phyloP scores from a whole-genome alignment of 2,329 filamentous ascomycete species.

The Fusarium sp. region DNA sequence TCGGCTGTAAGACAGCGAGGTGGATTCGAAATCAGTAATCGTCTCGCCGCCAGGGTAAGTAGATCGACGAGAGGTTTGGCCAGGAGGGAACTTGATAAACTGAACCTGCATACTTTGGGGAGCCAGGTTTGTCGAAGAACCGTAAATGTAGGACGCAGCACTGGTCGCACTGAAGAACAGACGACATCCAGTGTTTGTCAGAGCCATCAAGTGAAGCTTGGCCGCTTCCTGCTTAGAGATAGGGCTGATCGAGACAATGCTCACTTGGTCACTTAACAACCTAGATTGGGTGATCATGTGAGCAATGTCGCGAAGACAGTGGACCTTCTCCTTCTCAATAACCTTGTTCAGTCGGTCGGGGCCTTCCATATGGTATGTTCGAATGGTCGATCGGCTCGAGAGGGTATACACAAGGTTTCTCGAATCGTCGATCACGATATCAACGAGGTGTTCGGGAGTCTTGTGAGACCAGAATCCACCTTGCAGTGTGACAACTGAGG shows the following conservation, averaged over 20 bases:
- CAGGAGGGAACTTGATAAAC: conserved; percentile 92
- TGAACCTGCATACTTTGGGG: conserved; percentile 98
- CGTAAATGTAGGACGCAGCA: conserved; percentile 73
- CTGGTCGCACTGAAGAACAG: conserved; percentile 92
- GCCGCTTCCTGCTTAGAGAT: conserved; percentile 83
- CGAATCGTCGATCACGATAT: conserved; percentile 89
- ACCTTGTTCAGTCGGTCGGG: conserved; percentile 69
- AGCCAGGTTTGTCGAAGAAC: conserved; percentile 68
- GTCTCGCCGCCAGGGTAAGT: conserved; percentile 51
- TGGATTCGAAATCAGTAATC: conserved; percentile 59
- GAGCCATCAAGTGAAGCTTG: conserved; percentile 87
- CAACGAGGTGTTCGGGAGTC: conserved; percentile 71
- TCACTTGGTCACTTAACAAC: conserved; percentile 74
- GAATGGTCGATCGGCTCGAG: conserved; percentile 86
- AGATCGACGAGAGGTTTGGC: conserved; percentile 43
- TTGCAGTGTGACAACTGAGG: conserved; percentile 66
- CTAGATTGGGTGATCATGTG: conserved; percentile 84
- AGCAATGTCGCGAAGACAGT: conserved; percentile 76
- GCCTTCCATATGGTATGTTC: conserved; percentile 86
- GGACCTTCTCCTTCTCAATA: conserved; percentile 71
- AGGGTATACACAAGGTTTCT: conserved; percentile 91
- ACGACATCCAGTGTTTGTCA: conserved; percentile 89
- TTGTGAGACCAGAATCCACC: conserved; percentile 61
- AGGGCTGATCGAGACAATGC: conserved; percentile 85
- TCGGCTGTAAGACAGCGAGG: conserved; percentile 59